Evolutionary conservation across 805 yeast species (phyloP).

Genomic region (Hanseniaspora guilliermondii): DNA sequence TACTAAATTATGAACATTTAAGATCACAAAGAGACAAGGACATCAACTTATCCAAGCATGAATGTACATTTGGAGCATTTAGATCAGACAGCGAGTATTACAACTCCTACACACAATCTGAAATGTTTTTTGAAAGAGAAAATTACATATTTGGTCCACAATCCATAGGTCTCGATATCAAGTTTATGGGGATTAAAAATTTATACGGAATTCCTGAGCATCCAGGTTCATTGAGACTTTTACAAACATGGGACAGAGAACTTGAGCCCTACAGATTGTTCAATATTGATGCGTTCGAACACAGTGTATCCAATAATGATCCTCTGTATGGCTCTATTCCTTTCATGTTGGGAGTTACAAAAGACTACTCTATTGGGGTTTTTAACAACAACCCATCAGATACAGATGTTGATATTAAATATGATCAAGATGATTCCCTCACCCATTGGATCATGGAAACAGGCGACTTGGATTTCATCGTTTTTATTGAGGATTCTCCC

Average conservation of each 20-base stretch:
- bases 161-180: slow-evolving; percentile 67
- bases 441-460: slow-evolving; percentile 93
- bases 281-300: slow-evolving; percentile 93
- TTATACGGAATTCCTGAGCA: slow-evolving; percentile 97
- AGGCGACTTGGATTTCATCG: slow-evolving; percentile 66
- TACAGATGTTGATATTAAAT: slow-evolving; percentile 64
- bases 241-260: slow-evolving; percentile 41
- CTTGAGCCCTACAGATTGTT: slow-evolving; percentile 71
- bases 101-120: slow-evolving; percentile 33
- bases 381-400: slow-evolving; percentile 93
- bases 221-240: slow-evolving; percentile 64
- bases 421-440: slow-evolving; percentile 24
- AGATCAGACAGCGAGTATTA: slow-evolving; percentile 43
- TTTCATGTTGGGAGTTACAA: slow-evolving; percentile 57
- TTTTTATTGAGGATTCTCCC: slow-evolving; percentile 51
- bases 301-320: slow-evolving; percentile 64
- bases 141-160: slow-evolving; percentile 75
- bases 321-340: slow-evolving; percentile 97
- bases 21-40: slow-evolving; percentile 37
- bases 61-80: slow-evolving; percentile 55
- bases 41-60: slow-evolving; percentile 40
- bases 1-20: slow-evolving; percentile 75
- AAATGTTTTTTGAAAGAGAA: slow-evolving; percentile 37
- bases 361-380: slow-evolving; percentile 51
- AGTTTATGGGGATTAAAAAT: slow-evolving; percentile 44